Conservation (phyloP, 164 flowering plant species). For the Piper longum region DNA sequence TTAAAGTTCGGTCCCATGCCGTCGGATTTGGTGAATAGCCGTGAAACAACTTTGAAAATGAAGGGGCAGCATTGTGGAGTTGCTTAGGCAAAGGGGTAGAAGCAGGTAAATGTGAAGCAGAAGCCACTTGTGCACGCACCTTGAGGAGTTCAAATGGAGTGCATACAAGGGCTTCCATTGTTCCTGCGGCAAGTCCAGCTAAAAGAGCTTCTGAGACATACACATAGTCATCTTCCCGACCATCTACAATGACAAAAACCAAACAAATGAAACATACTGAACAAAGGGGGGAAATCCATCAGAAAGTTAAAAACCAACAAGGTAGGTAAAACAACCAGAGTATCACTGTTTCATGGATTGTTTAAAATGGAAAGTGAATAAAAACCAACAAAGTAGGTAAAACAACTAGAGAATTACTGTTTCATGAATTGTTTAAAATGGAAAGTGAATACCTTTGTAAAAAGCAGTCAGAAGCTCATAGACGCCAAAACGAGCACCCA, state of each 20-base stretch:
- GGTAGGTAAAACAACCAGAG: no score
- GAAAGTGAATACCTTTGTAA: constrained; percentile 46
- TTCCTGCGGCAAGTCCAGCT: constrained; percentile 78
- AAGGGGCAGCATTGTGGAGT: constrained; percentile 21
- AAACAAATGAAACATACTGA: not conserved
- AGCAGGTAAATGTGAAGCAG: constrained; percentile 36
- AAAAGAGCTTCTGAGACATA: constrained; percentile 66
- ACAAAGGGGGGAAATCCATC: no score
- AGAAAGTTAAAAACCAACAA: no score
- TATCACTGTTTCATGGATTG: not conserved
- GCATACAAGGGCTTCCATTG: constrained; percentile 42
- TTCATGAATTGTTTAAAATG: not conserved
- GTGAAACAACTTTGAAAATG: constrained; percentile 31
- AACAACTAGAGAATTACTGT: not conserved
- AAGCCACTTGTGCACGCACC: constrained; percentile 68
- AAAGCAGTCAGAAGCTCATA: constrained; percentile 76
- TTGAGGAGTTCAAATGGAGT: constrained; percentile 86
- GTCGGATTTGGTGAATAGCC: constrained; percentile 46
- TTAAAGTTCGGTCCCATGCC: constrained; percentile 42
- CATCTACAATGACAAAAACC: constrained; percentile 44
- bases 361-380: no score
- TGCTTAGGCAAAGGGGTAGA: constrained; percentile 14
- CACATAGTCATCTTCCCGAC: constrained; percentile 61
- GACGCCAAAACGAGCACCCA: constrained; percentile 72
- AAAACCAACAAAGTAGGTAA: no score